Evolutionary conservation across 2,329 filamentous ascomycete genomes (phyloP).

Genomic region (Allantophomopsis lycopodina): DNA sequence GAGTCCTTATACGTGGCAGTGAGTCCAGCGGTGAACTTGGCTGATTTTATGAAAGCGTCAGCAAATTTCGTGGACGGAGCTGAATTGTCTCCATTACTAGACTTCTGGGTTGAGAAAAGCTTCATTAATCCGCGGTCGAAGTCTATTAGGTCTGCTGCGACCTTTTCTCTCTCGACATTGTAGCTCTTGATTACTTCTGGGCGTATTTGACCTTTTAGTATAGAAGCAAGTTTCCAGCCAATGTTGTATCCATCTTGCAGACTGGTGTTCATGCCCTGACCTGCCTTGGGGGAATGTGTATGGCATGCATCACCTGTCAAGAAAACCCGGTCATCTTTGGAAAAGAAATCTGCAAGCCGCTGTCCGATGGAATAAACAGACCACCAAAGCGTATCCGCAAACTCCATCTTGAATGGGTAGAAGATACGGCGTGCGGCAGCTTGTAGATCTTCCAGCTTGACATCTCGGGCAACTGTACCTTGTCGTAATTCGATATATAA

Average conservation of each 20-base stretch:
- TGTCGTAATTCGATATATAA: slow-evolving; percentile 25
- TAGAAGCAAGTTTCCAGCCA: slow-evolving; percentile 39
- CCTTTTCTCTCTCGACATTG: slow-evolving; percentile 32
- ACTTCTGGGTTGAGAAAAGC: slow-evolving; percentile 41
- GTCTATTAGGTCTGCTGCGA: slow-evolving; percentile 50
- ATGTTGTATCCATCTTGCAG: slow-evolving; percentile 47
- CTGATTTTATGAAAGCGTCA: slow-evolving; percentile 30
- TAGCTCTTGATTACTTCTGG: slow-evolving; percentile 34
- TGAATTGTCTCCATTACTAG: slow-evolving; percentile 20
- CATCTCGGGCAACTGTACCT: slow-evolving; percentile 35
- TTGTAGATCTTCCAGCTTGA: slow-evolving; percentile 39
- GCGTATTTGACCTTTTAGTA: slow-evolving; percentile 27
- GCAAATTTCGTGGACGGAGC: slow-evolving; percentile 29
- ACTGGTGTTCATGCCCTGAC: slow-evolving; percentile 42
- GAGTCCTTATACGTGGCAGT: slow-evolving; percentile 44
- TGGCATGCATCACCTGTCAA: slow-evolving; percentile 42
- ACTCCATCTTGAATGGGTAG: slow-evolving; percentile 10
- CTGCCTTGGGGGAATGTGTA: slow-evolving; percentile 49
- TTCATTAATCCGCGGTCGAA: slow-evolving; percentile 42
- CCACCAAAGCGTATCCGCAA: slow-evolving; percentile 31
- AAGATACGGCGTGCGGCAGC: slow-evolving; percentile 26
- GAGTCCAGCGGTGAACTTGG: slow-evolving; percentile 38
- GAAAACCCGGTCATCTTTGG: slow-evolving; percentile 36
- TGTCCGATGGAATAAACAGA: slow-evolving; percentile 43
- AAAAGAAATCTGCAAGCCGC: slow-evolving; percentile 42